Base-by-base conservation (phyloP, 2,329 filamentous ascomycete species). In the Colletotrichum sp. region DNA sequence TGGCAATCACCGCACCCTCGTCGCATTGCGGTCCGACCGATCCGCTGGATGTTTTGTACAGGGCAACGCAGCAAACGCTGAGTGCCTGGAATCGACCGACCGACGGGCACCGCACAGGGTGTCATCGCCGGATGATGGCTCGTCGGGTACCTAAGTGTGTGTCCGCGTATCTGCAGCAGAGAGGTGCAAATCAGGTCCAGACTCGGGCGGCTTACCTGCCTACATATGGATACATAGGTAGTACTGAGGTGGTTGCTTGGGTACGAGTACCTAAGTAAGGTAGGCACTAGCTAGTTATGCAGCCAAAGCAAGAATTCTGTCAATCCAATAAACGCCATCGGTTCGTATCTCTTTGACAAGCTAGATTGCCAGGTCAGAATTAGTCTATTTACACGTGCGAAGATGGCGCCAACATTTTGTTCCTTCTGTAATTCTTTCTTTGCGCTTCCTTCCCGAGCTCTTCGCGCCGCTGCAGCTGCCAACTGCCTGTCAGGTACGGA, bases 21-120 rank as follows among this genome's bases (percentile, higher is more conserved):
- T 60, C 36, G 6, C 18, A 6, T n/a, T 34, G 39, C 52, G 71
- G 60, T 55, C 71, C 71, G 67, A 71, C 60, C 22, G 71, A 74
- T 71, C 67, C 71, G 71, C 52, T 25, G 27, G 43, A 28, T 34
- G 34, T 36, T 74, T 74, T 65, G 27, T 32, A 74, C 66, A 74
- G 71, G 71, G 66, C 58, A 55, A 32, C 28, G 10, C 7, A 55
- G 39, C 16, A 55, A n/a, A 55, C 34, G 30, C 1, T 25, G 36
- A 15, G 34, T 32, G 36, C 58, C 58, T 66, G 32, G n/a, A 15
- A 16, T 16, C 13, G 25, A 28, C 22, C 55, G 55, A 27, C 22
- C 5, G 55, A 30, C 36, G 28, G 60, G 70, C 34, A 36, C 25
- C 71, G 72, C 61, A 62, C 43, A 25, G 39, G 39, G 61, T 72